These are phyloP conservation scores for Lecanicillium sp. DNA, from an alignment of 2,329 filamentous ascomycete species.

Conservation along the genomic window DNA sequence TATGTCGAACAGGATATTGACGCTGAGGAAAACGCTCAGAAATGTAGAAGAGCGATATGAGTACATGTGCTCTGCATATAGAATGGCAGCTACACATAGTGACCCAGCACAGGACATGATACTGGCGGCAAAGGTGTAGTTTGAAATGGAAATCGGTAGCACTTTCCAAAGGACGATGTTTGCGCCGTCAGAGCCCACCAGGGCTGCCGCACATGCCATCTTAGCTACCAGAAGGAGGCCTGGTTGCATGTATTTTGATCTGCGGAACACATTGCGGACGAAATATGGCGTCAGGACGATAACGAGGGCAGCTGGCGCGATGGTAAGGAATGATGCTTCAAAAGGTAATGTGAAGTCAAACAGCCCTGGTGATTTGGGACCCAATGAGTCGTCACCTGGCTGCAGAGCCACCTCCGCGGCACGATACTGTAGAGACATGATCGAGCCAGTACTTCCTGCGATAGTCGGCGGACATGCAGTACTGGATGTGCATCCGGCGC, in stretches of 20 bases:
- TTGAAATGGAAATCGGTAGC: constrained; percentile 8
- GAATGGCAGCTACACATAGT: constrained; percentile 17
- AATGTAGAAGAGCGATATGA: constrained; percentile 24
- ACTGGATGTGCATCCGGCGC: too few relatives aligned
- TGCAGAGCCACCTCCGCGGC: too few relatives aligned
- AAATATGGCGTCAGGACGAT: constrained; percentile 9
- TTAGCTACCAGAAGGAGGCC: constrained; percentile 16
- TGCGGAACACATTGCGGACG: constrained; percentile 2
- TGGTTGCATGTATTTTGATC: constrained; percentile 1
- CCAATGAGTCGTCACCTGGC: constrained; percentile 4
- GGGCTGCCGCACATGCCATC: constrained; percentile 6
- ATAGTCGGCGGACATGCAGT: too few relatives aligned
- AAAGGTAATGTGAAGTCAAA: constrained; percentile 8
- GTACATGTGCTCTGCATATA: constrained; percentile 25
- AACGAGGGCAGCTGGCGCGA: constrained; percentile 9
- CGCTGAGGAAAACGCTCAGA: constrained; percentile 22
- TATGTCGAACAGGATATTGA: constrained; percentile 24
- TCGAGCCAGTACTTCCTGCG: too few relatives aligned
- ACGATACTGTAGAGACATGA: too few relatives aligned
- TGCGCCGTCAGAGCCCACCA: constrained; percentile 12
- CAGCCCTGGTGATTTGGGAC: constrained; percentile 4
- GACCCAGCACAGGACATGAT: constrained; percentile 19
- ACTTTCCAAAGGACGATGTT: constrained; percentile 21
- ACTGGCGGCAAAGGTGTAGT: constrained; percentile 20
- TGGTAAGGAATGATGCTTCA: constrained; percentile 6